phyloP scores from a whole-genome alignment of 2,329 filamentous ascomycete species.

The Venturia oleaginea region DNA sequence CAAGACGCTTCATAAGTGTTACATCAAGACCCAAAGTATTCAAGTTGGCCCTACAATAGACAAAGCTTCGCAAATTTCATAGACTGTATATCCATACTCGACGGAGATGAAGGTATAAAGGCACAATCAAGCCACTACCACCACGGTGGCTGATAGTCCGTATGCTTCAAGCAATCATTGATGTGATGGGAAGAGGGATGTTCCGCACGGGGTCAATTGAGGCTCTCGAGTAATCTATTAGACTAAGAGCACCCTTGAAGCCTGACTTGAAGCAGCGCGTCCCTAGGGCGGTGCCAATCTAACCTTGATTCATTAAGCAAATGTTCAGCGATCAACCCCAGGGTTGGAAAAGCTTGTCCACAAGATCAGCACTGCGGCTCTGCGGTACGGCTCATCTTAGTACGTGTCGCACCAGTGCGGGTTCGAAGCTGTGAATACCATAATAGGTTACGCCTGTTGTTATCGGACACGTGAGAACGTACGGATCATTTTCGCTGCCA shows the following conservation, averaged over 20 bases:
- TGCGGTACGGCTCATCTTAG: background rate
- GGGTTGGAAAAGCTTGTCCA: background rate
- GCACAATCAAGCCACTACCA: background rate
- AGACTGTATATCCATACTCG: background rate
- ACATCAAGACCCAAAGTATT: background rate
- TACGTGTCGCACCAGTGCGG: background rate
- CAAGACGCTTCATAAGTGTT: background rate
- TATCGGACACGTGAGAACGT: background rate
- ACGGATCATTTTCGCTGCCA: background rate
- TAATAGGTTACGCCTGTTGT: background rate
- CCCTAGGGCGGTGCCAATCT: background rate
- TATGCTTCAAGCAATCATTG: background rate
- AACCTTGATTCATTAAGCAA: background rate
- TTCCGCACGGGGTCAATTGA: background rate
- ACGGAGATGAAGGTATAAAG: background rate
- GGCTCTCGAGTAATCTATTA: background rate
- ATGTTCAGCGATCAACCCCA: background rate
- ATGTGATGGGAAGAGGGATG: background rate
- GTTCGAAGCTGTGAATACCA: background rate
- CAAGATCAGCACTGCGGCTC: slow-evolving; percentile 1
- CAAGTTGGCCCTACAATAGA: background rate
- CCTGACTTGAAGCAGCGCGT: background rate
- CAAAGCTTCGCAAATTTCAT: background rate
- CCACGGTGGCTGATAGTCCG: background rate
- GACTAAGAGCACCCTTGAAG: background rate